Evolutionary conservation across 208 protist genomes (phyloP).

Genomic region (Acanthamoeba castellanii): DNA sequence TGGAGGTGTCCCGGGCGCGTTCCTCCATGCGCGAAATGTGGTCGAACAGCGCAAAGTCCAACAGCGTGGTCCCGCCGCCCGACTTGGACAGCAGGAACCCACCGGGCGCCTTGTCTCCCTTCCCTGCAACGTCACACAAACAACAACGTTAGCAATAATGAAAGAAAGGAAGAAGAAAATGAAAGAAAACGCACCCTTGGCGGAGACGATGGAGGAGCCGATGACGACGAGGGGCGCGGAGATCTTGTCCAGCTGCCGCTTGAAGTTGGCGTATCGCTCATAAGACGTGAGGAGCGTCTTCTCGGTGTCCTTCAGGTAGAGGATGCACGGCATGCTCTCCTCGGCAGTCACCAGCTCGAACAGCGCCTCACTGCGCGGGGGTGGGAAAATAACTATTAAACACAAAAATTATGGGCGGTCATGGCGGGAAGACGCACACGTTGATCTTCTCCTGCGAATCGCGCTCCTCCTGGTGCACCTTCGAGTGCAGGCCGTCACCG

Average conservation of each 20-base stretch:
- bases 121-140: not conserved
- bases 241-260: slow-evolving; percentile 66
- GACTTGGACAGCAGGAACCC: slow-evolving; percentile 71
- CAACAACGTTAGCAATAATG: not conserved
- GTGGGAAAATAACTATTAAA: not conserved
- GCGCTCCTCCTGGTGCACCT: not conserved
- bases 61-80: slow-evolving; percentile 31
- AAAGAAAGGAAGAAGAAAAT: not conserved
- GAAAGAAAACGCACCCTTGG: not conserved
- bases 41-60: slow-evolving; percentile 72
- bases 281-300: slow-evolving; percentile 52
- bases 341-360: slow-evolving; percentile 61
- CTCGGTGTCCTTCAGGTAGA: slow-evolving; percentile 66
- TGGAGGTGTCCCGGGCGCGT: slow-evolving; percentile 36
- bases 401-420: not conserved
- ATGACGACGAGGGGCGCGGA: slow-evolving; percentile 55
- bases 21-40: slow-evolving; percentile 74
- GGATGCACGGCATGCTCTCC: slow-evolving; percentile 63
- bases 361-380: slow-evolving; percentile 5
- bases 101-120: slow-evolving; percentile 66
- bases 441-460: slow-evolving; percentile 31
- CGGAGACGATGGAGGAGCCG: slow-evolving; percentile 58
- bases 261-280: slow-evolving; percentile 58
- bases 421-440: slow-evolving; percentile 11
- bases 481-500: slow-evolving; percentile 32